Evolutionary conservation across 2,329 filamentous ascomycete genomes (phyloP), one percentile per base, ranked within the genome.

Genomic region (Monosporascus sp.): DNA sequence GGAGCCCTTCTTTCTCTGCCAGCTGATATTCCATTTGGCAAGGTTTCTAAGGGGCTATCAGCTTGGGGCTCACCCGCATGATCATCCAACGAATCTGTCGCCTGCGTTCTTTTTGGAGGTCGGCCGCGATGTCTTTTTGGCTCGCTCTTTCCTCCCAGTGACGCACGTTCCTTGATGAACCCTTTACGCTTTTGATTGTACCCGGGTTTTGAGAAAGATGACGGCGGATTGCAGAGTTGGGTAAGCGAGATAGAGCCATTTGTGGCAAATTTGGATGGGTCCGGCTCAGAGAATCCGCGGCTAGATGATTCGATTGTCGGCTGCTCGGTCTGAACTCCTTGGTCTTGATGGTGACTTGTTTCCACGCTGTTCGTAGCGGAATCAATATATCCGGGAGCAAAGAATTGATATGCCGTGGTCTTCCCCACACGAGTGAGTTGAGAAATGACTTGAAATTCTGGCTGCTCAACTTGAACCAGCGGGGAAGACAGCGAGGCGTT

Each of bases 341-440:
- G 18, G 8, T 52, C 52, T 41, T 54, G 56, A 9, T 24, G 17
- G 15, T 50, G 25, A n/a, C 7, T 43, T n/a, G 44, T 48, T 14
- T 54, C 55, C 24, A 53, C 50, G n/a, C 50, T 48, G 25, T 37
- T 35, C 3, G 18, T 18, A 11, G 17, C 18, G 17, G n/a, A 35
- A 17, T 50, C 45, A 5, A 46, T 14, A 2, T 54, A 49, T 43
- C 62, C 62, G 17, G 47, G 54, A 43, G 65, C 59, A 39, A 66
- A 69, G 52, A 73, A 76, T 46, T 71, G 69, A 55, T 75, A 76
- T 9, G 71, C 70, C 50, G 69, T 70, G 27, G 71, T 73, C 55
- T 72, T 75, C 9, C 72, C 71, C 2, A 66, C 54, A 7, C 73
- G 71, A 8, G 65, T 65, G 5, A 73, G 60, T 45, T 70, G 63